Evolutionary conservation across 2,329 filamentous ascomycete genomes (phyloP).

Genomic region (Elsinoe perseae): DNA sequence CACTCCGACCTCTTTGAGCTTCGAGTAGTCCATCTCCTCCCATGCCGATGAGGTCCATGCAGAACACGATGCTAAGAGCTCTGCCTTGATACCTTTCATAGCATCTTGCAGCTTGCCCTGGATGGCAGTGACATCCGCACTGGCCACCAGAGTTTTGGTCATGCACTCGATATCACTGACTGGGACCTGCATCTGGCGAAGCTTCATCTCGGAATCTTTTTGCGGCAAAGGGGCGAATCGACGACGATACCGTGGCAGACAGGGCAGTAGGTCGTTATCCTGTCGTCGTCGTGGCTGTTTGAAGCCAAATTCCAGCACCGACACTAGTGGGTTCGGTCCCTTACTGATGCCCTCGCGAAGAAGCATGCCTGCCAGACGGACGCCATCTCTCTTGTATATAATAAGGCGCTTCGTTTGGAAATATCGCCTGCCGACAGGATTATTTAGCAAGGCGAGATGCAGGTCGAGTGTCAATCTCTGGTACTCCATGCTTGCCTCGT

Average conservation of each 20-base stretch:
- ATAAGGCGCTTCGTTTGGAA: constrained; percentile 69
- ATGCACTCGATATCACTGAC: constrained; percentile 77
- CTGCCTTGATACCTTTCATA: constrained; percentile 55
- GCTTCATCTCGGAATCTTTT: constrained; percentile 57
- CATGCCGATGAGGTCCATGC: constrained; percentile 69
- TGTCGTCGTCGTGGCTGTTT: constrained; percentile 58
- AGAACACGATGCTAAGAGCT: constrained; percentile 60
- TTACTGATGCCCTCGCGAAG: constrained; percentile 65
- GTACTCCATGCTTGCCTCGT: constrained; percentile 73
- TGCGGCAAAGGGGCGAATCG: constrained; percentile 62
- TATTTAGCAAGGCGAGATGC: constrained; percentile 66
- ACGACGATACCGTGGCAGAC: constrained; percentile 61
- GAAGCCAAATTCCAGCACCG: constrained; percentile 69
- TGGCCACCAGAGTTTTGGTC: constrained; percentile 55
- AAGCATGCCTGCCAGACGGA: constrained; percentile 74
- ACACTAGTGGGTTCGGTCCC: constrained; percentile 60
- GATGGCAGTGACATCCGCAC: constrained; percentile 32
- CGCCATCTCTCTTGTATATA: constrained; percentile 71
- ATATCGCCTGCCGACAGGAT: constrained; percentile 73
- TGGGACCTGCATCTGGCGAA: constrained; percentile 61
- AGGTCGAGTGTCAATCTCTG: constrained; percentile 72
- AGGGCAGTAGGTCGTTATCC: constrained; percentile 79
- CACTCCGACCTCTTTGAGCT: constrained; percentile 73
- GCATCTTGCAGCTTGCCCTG: constrained; percentile 40
- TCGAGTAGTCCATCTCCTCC: constrained; percentile 75